Evolutionary conservation across 1,139 yeast species (phyloP), one percentile per base, ranked within the genome.

Genomic region (Saccharomyces hybrid): DNA sequence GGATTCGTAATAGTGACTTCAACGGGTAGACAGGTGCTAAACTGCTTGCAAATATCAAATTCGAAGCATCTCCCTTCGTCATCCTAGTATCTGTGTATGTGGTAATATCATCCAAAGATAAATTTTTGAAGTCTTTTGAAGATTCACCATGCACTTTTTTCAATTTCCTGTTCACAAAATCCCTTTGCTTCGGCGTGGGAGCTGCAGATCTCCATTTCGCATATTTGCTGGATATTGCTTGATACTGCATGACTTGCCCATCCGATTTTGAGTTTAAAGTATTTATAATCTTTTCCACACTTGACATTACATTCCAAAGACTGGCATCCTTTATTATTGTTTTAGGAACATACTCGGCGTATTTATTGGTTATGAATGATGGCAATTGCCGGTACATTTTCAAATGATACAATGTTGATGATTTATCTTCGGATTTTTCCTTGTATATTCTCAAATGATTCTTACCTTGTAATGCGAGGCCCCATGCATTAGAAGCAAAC

Each of bases 11-110:
- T 6, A 68, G 49, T 20, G 62, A 34, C 14, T 58, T 56, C 1
- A 65, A 14, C 11, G 70, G 68, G 34, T 56, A 68, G 2, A 61
- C 61, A 4, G 70, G 67, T 3, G 71, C 70, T 23, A 67, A 34
- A 9, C 56, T 56, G 4, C 59, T 51, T 0, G 81, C 83, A 67
- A 81, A 81, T 2, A 81, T 73, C 51, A 82, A 60, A 28, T 71
- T 67, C 0, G 77, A 64, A 0, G 82, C 84, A 26, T 73, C 68
- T 3, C 69, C 65, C 54, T 69, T 73, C 8, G 67, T 64, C 56
- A 78, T 44, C 1, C 51, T 14, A 8, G 42, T 38, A 38, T 38
- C 42, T 38, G 23, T 16, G 5, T 38, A 38, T 7, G 11, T 7
- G 25, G n/a, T 38, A 38, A 38, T 38, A 16, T 38, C 42, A 38